Conservation (phyloP, 2,329 filamentous ascomycete genomes). For the Fusarium sp. region DNA sequence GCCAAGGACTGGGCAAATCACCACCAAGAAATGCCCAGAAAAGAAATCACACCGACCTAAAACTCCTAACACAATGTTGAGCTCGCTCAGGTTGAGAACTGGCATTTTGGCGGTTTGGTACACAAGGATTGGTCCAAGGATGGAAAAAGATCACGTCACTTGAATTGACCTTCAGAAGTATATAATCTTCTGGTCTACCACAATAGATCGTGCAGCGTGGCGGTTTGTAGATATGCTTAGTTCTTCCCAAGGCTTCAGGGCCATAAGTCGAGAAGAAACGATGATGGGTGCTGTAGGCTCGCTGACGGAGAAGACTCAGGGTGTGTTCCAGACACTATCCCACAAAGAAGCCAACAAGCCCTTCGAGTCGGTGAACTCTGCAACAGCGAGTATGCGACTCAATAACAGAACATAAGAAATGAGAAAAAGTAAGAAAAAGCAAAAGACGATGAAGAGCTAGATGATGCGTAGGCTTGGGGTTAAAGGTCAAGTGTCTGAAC, state of each 20-base stretch:
- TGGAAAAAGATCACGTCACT: not conserved
- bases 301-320: not conserved
- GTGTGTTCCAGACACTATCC: not conserved
- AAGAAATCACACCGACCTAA: constrained; percentile 50
- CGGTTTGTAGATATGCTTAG: not conserved
- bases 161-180: not conserved
- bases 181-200: not conserved
- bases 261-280: too few relatives aligned
- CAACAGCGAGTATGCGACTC: not conserved
- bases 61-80: constrained; percentile 62
- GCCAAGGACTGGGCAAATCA: constrained; percentile 12
- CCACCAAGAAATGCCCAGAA: constrained; percentile 1
- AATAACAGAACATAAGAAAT: not conserved
- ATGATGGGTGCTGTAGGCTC: not conserved
- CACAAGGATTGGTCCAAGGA: not conserved
- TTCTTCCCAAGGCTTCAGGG: not conserved
- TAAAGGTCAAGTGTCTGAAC: not conserved
- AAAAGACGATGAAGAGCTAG: not conserved
- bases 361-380: not conserved
- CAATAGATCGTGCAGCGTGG: not conserved
- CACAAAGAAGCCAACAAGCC: not conserved
- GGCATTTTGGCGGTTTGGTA: constrained; percentile 20
- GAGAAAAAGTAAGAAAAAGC: not conserved
- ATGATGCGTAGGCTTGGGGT: not conserved
- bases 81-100: constrained; percentile 59